These are phyloP conservation scores for Plenodomus lindquistii DNA, from an alignment of 2,329 filamentous ascomycete species.

Conservation along the genomic window DNA sequence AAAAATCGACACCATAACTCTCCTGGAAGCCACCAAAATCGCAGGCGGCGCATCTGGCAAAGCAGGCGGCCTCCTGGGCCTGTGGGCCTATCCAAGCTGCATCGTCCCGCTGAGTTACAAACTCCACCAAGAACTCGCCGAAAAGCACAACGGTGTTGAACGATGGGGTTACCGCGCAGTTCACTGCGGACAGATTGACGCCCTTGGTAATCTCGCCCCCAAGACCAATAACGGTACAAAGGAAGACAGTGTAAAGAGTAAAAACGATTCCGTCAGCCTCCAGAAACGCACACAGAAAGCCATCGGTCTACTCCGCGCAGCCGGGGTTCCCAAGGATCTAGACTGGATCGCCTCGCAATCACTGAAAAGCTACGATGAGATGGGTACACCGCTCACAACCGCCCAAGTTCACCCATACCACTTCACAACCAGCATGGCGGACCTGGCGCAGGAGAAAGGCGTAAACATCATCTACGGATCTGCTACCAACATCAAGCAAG, in stretches of 20 bases:
- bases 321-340: conserved; percentile 72
- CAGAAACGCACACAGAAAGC: conserved; percentile 60
- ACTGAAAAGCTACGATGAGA: conserved; percentile 74
- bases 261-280: conserved; percentile 53
- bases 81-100: conserved; percentile 87
- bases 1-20: conserved; percentile 73
- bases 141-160: conserved; percentile 75
- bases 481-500: conserved; percentile 68
- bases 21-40: conserved; percentile 83
- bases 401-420: conserved; percentile 92
- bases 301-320: conserved; percentile 56
- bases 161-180: conserved; percentile 86
- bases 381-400: conserved; percentile 80
- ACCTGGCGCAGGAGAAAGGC: conserved; percentile 67
- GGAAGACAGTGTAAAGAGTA: conserved; percentile 37
- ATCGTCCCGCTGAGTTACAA: conserved; percentile 85
- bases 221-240: conserved; percentile 23
- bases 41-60: conserved; percentile 94
- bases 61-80: conserved; percentile 84
- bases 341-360: conserved; percentile 79
- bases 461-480: conserved; percentile 66
- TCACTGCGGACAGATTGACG: conserved; percentile 70
- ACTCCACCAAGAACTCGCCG: conserved; percentile 81
- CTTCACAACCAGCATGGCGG: conserved; percentile 84
- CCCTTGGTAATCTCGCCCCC: conserved; percentile 45